Evolutionary conservation across 495 filamentous ascomycete genomes (phyloP).

Genomic region (Penicillium antarcticum): DNA sequence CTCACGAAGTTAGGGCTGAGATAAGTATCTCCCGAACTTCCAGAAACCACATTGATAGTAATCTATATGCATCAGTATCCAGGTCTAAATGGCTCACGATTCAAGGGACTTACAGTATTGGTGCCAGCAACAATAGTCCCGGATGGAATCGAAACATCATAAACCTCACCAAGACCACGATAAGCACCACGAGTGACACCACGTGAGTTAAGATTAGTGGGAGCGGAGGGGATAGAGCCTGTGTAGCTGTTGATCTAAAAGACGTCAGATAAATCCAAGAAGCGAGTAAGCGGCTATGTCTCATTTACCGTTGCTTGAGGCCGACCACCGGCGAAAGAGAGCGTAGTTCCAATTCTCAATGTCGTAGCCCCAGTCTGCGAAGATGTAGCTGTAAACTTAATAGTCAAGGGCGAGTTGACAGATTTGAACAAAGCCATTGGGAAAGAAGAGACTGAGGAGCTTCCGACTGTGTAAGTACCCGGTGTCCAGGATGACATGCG

Average conservation of each 20-base stretch:
- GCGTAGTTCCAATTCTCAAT: constrained; percentile 60
- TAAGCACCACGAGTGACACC: constrained; percentile 66
- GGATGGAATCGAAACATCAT: constrained; percentile 52
- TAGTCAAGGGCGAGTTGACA: constrained; percentile 60
- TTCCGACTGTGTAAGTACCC: constrained; percentile 57
- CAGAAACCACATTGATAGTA: constrained; percentile 55
- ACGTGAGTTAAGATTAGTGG: constrained; percentile 60
- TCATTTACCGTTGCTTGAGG: constrained; percentile 25
- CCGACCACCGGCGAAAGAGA: constrained; percentile 53
- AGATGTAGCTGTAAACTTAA: constrained; percentile 54
- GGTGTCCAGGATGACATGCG: constrained; percentile 60
- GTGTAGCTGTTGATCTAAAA: constrained; percentile 50
- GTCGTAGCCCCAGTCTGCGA: constrained; percentile 51
- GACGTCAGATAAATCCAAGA: neutral
- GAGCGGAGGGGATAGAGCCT: constrained; percentile 46
- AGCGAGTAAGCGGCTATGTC: neutral
- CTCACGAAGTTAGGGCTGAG: constrained; percentile 61
- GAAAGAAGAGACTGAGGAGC: constrained; percentile 46
- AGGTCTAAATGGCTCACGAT: neutral
- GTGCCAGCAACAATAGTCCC: constrained; percentile 53
- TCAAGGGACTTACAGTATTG: constrained; percentile 45
- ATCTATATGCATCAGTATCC: constrained; percentile 28
- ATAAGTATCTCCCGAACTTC: constrained; percentile 51
- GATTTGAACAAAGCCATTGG: constrained; percentile 65
- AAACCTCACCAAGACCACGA: constrained; percentile 58